Percentiles rank a stretch among this genome's conserved stretches.
phyloP scores from a whole-genome alignment of 208 protist genomes.

The Acanthamoeba quina region DNA sequence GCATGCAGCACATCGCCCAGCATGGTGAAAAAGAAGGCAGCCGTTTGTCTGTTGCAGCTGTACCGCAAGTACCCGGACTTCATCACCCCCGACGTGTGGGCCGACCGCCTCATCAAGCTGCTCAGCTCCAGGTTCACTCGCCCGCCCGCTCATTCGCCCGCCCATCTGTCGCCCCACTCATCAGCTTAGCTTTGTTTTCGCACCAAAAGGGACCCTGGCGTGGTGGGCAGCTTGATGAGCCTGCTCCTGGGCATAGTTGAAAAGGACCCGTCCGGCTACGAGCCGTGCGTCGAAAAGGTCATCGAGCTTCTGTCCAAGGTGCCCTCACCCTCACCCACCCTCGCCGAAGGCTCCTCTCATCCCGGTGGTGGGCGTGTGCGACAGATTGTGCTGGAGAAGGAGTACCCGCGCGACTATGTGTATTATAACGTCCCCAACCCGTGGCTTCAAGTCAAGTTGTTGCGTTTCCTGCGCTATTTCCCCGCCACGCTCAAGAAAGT shows the following conservation, averaged over 20 bases:
- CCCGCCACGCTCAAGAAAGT: constrained; percentile 90
- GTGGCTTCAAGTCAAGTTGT: constrained; percentile 98
- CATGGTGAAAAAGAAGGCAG: constrained; percentile 98
- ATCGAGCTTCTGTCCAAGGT: constrained; percentile 91
- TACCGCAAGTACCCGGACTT: constrained; percentile 95
- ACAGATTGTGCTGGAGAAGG: constrained; percentile 81
- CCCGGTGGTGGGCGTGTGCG: not conserved
- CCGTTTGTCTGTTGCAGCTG: constrained; percentile 97
- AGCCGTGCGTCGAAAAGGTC: constrained; percentile 88
- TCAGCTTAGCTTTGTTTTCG: no score
- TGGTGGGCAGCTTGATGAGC: constrained; percentile 94
- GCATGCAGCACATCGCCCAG: constrained; percentile 82
- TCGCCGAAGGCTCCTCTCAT: not conserved
- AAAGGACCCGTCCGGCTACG: constrained; percentile 87
- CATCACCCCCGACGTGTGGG: constrained; percentile 87
- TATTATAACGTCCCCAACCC: constrained; percentile 98
- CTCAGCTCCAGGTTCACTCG: constrained; percentile 80
- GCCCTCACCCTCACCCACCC: not conserved
- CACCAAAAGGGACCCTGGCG: constrained; percentile 92
- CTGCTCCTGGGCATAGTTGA: constrained; percentile 94
- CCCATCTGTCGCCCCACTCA: not conserved
- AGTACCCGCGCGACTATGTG: constrained; percentile 93
- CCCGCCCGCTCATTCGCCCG: not conserved
- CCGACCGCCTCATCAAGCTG: constrained; percentile 92
- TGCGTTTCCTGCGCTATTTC: constrained; percentile 97